phyloP scores from a whole-genome alignment of 1,139 yeast genomes.

The Yamadazyma taylorii region DNA sequence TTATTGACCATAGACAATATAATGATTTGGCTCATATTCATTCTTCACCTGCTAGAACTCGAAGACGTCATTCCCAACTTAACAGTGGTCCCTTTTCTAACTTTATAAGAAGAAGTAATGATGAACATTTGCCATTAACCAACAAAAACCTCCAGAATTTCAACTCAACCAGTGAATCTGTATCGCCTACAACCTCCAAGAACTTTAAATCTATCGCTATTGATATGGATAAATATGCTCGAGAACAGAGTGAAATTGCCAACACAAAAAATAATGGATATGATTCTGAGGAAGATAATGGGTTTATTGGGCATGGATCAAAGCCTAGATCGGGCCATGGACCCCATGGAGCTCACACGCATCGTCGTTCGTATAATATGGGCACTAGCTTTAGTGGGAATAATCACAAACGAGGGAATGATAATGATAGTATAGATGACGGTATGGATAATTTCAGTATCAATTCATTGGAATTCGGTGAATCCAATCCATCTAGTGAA shows the following conservation, averaged over 20 bases:
- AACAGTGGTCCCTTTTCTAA: constrained; percentile 2
- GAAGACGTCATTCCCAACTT: constrained; percentile 25
- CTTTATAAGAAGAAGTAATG: neutral
- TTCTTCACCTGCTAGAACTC: constrained; percentile 33
- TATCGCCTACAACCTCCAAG: constrained; percentile 12
- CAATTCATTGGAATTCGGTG: constrained; percentile 45
- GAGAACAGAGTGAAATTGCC: constrained; percentile 34
- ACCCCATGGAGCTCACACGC: no score
- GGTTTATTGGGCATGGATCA: constrained; percentile 2
- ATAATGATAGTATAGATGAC: constrained; percentile 8
- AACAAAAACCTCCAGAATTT: constrained; percentile 35
- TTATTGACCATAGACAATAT: constrained; percentile 35
- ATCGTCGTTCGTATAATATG: constrained; percentile 10
- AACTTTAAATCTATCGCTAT: constrained; percentile 17
- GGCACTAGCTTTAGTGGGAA: constrained; percentile 7
- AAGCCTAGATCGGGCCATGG: no score
- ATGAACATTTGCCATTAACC: constrained; percentile 34
- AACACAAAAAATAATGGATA: constrained; percentile 5
- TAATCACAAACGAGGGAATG: constrained; percentile 2
- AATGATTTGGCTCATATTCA: constrained; percentile 31
- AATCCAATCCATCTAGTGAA: constrained; percentile 72
- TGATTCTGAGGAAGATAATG: neutral
- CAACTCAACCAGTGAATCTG: constrained; percentile 12
- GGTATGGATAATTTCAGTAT: constrained; percentile 22
- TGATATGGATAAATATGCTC: constrained; percentile 37